A percentile compares a stretch with the other conserved stretches of the same genome.
Evolutionary conservation across 805 yeast species (phyloP).

Genomic region (Myxozyma neglecta): DNA sequence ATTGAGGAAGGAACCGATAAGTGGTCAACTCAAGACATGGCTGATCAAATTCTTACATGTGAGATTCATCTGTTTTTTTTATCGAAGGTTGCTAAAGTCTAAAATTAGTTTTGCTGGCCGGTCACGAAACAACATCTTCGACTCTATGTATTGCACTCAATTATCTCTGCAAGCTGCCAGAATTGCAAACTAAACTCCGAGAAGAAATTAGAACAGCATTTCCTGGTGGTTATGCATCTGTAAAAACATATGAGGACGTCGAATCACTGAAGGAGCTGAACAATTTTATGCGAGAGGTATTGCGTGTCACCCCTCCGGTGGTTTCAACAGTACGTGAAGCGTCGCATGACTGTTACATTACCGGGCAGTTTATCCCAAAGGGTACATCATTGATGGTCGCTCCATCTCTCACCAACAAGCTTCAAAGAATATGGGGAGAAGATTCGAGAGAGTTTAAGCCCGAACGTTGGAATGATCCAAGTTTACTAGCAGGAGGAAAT

Average conservation of each 20-base stretch:
- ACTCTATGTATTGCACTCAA: constrained; percentile 11
- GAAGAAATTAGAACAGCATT: constrained; percentile 15
- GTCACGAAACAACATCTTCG: constrained; percentile 31
- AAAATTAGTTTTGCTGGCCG: constrained; percentile 3
- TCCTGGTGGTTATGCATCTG: constrained; percentile 12
- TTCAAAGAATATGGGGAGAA: constrained; percentile 22
- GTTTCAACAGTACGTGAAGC: constrained; percentile 20
- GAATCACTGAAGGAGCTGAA: constrained; percentile 19
- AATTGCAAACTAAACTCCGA: constrained; percentile 21
- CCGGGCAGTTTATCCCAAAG: constrained; percentile 19
- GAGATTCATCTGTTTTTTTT: background rate
- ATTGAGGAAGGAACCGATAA: constrained; percentile 17
- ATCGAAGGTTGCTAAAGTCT: background rate
- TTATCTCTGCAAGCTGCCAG: constrained; percentile 11
- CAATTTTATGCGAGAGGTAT: constrained; percentile 22
- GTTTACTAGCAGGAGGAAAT: constrained; percentile 3
- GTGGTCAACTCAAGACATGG: constrained; percentile 18
- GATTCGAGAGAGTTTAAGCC: constrained; percentile 28
- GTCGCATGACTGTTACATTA: constrained; percentile 7
- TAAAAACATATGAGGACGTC: constrained; percentile 16
- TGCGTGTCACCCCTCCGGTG: constrained; percentile 25
- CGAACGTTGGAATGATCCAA: constrained; percentile 25
- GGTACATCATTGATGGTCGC: constrained; percentile 16
- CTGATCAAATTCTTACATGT: constrained; percentile 24
- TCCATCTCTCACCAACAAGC: constrained; percentile 9